Conservation (phyloP, 257 asterid genomes). For the Petunia secreta region DNA sequence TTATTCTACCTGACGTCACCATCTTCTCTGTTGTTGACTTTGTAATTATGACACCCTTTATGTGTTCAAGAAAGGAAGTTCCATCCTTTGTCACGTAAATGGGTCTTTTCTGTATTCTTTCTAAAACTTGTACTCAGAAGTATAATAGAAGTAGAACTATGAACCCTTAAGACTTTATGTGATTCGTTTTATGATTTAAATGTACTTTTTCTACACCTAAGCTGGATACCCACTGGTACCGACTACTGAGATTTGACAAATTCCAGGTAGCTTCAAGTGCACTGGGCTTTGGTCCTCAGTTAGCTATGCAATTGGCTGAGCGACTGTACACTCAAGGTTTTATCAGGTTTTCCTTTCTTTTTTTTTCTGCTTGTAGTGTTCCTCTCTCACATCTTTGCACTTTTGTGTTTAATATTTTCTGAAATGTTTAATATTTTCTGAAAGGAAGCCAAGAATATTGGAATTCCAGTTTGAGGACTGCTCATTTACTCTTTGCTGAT, state of each 20-base stretch:
- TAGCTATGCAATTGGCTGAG: constrained; percentile 95
- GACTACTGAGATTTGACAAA: constrained; percentile 24
- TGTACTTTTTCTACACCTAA: neutral
- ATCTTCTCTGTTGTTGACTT: constrained; percentile 3
- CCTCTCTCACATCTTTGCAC: neutral
- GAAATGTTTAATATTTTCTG: too few relatives aligned
- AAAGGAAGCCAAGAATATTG: too few relatives aligned
- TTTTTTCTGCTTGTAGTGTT: neutral
- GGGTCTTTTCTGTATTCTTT: constrained; percentile 1
- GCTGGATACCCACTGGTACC: neutral
- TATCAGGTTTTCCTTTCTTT: constrained; percentile 61
- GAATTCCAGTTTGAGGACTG: neutral
- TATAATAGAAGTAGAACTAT: neutral
- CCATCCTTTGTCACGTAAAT: neutral
- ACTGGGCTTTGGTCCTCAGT: constrained; percentile 86
- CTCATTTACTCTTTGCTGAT: neutral
- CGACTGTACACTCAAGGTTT: constrained; percentile 93
- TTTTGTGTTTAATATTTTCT: neutral
- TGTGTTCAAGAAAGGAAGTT: constrained; percentile 12
- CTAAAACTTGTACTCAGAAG: neutral
- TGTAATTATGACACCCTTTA: neutral
- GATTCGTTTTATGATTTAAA: neutral
- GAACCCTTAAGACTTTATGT: neutral
- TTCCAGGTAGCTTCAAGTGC: constrained; percentile 94
- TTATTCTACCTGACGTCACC: neutral